Base-by-base conservation (phyloP, 768 basidiomycete genomes). In the Russula sp. region DNA sequence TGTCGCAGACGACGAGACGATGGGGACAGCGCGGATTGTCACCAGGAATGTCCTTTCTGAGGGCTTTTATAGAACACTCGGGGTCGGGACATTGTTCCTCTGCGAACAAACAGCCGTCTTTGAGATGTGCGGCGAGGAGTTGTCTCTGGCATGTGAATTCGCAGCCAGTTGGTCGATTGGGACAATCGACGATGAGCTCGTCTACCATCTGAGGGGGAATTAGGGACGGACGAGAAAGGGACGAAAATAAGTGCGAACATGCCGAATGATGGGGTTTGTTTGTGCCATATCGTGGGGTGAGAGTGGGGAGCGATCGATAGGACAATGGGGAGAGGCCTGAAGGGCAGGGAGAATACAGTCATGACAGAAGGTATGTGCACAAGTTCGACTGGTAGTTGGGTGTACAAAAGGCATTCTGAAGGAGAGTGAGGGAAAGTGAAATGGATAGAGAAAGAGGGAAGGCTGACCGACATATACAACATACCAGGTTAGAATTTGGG, bases 331-430 rank as follows among this genome's bases (percentile, higher is more conserved):
- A 7, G 85, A 83, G 63, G 88, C 82, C 13, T 74, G 72, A 4
- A 95, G 79, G 0, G 93, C 89, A 55, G 79, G 77, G n/a, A 76
- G 68, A 63, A 94, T 89, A 70, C 94, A 96, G 35, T 84, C 86
- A n/a, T 75, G 74, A 72, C 94, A 96, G 73, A 95, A 95, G 0
- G 91, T 95, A 71, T 93, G 94, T 63, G 82, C 78, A 68, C 94
- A 95, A 8, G 86, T 83, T 45, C 75, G 80, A 0, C 90, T 86
- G 0, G 88, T 89, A 1, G 80, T 80, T 10, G 93, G 94, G 35
- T 91, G 82, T 8, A 84, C 75, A 70, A 94, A 94, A 3, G 91
- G 89, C 59, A 79, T 78, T 27, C 87, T 88, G 35, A 44, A 20
- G 31, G 22, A 11, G 8, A 16, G 18, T 31, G 10, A 20, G 27